Percentiles rank a stretch among this genome's conserved stretches.
Evolutionary conservation across 805 yeast genomes (phyloP).

Genomic region (Starmerella stellata): DNA sequence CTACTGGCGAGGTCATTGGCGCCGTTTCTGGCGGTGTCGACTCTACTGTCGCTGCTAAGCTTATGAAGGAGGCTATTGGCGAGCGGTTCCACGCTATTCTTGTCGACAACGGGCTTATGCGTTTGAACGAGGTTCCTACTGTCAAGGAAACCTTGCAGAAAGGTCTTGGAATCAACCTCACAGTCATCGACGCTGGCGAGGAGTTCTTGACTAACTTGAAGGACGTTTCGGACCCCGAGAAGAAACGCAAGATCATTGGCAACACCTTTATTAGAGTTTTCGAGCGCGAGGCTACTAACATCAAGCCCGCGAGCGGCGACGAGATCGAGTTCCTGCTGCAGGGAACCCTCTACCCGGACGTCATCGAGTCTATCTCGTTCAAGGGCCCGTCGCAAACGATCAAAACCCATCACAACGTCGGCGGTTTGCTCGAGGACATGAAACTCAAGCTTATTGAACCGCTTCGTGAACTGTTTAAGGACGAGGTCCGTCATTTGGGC

Average conservation of each 20-base stretch:
- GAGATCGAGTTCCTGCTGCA: conserved; percentile 86
- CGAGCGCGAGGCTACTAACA: conserved; percentile 85
- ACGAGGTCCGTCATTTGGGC: conserved; percentile 94
- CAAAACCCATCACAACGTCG: conserved; percentile 98
- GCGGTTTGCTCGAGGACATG: conserved; percentile 95
- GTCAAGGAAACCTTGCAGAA: conserved; percentile 80
- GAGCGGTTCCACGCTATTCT: conserved; percentile 95
- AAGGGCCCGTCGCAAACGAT: conserved; percentile 99
- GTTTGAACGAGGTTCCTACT: conserved; percentile 75
- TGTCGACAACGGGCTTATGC: conserved; percentile 95
- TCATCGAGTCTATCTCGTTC: conserved; percentile 93
- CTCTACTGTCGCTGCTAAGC: conserved; percentile 96
- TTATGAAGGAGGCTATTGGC: conserved; percentile 96
- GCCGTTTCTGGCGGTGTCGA: conserved; percentile 99
- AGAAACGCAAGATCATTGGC: conserved; percentile 96
- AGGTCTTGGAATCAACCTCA: conserved; percentile 85
- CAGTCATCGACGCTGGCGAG: conserved; percentile 86
- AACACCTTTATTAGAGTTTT: conserved; percentile 93
- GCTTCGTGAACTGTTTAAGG: conserved; percentile 93
- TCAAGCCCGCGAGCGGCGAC: conserved; percentile 65
- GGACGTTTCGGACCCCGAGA: conserved; percentile 96
- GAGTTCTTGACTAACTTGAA: conserved; percentile 69
- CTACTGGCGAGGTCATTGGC: conserved; percentile 96
- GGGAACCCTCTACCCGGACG: conserved; percentile 97
- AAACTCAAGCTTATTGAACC: conserved; percentile 97